Conservation (phyloP, 345 rosid species). For the Combretum micranthum region DNA sequence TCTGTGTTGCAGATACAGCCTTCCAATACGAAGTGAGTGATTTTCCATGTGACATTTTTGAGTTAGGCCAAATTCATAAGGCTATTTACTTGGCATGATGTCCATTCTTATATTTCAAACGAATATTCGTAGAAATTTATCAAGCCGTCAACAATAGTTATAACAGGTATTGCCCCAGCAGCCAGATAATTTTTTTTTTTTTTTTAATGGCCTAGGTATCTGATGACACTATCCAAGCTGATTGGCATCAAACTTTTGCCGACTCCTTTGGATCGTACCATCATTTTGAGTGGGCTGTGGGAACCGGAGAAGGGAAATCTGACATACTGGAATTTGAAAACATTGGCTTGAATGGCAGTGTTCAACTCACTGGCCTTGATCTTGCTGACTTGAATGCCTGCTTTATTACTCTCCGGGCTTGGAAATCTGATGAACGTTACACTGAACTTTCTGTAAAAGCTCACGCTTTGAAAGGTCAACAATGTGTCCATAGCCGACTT, state of each 20-base stretch:
- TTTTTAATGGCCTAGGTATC: conserved; percentile 45
- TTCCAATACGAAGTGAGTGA: conserved; percentile 73
- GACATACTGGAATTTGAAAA: conserved; percentile 82
- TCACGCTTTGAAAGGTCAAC: conserved; percentile 76
- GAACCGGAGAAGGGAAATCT: conserved; percentile 81
- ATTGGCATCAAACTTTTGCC: conserved; percentile 72
- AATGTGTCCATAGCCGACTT: conserved; percentile 85
- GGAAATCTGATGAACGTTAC: conserved; percentile 76
- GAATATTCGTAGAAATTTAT: no score
- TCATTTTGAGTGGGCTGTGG: conserved; percentile 95
- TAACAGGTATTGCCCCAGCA: background rate
- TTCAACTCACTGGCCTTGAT: conserved; percentile 53
- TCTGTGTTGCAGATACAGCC: conserved; percentile 82
- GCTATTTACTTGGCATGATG: no score
- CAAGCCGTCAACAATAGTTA: background rate
- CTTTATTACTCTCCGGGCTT: conserved; percentile 79
- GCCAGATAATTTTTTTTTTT: background rate
- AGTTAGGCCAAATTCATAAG: background rate
- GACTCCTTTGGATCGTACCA: conserved; percentile 70
- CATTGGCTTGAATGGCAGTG: conserved; percentile 66
- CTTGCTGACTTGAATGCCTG: conserved; percentile 61
- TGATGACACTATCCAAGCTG: conserved; percentile 64
- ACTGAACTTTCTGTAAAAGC: conserved; percentile 84
- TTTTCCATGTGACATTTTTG: conserved; percentile 5
- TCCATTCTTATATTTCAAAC: no score